Percentiles rank a stretch among this genome's conserved stretches.
Conservation (phyloP, 2,329 filamentous ascomycete species). For the Fusarium azukiicola region DNA sequence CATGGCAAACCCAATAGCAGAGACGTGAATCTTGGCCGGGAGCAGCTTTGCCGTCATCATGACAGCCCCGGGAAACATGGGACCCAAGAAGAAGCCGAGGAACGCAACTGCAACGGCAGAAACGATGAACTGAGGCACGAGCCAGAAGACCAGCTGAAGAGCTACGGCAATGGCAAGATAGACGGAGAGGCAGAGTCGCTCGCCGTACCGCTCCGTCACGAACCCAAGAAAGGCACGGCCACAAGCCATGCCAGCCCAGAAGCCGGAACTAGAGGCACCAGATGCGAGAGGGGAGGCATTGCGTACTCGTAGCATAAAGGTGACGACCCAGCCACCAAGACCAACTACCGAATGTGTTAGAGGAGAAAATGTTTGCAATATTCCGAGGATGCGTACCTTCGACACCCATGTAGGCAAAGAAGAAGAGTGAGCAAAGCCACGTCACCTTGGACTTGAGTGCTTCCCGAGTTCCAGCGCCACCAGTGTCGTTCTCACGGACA, state of each 20-base stretch:
- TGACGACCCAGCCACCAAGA: constrained; percentile 89
- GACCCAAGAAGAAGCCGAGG: constrained; percentile 88
- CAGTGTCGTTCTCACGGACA: constrained; percentile 43
- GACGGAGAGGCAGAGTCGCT: constrained; percentile 77
- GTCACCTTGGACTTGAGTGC: constrained; percentile 74
- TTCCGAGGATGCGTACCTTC: constrained; percentile 69
- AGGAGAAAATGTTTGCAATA: rapidly evolving
- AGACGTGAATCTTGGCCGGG: constrained; percentile 85
- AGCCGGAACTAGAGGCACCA: constrained; percentile 87
- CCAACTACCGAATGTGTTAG: constrained; percentile 67
- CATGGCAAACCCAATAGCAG: constrained; percentile 86
- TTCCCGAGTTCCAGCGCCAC: constrained; percentile 57
- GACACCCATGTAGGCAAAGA: constrained; percentile 86
- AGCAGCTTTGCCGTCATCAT: constrained; percentile 86
- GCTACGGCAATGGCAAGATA: constrained; percentile 82
- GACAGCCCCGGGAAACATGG: constrained; percentile 86
- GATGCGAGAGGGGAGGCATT: constrained; percentile 82
- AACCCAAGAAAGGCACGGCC: constrained; percentile 85
- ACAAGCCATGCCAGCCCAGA: constrained; percentile 89
- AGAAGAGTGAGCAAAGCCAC: constrained; percentile 84
- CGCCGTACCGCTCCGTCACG: constrained; percentile 84
- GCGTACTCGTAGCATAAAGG: constrained; percentile 88
- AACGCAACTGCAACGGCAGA: constrained; percentile 82
- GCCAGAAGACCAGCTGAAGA: constrained; percentile 79
- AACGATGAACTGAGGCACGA: constrained; percentile 80